Base-by-base conservation (phyloP, 1,284 basidiomycete species). In the Psilocybe mexicana region DNA sequence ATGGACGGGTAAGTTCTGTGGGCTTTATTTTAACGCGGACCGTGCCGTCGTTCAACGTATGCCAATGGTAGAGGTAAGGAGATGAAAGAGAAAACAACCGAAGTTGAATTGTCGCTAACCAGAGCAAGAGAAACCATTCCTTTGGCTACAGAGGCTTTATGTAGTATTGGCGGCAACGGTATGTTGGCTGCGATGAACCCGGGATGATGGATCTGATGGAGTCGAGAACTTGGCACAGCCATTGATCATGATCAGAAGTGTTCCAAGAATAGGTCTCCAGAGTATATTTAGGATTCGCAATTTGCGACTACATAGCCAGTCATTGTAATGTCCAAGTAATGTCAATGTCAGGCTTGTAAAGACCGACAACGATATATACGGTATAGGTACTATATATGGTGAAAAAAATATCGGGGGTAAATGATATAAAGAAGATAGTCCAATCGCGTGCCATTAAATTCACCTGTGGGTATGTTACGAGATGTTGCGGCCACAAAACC, bases 21-120 rank as follows among this genome's bases (percentile, higher is more conserved):
- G 35, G 45, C 43, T 52, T 28, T 12, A 12, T 40, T 18, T 38
- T n/a, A 57, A 52, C 40, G 55, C 53, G 53, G 61, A 55, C 59
- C 63, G 54, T 57, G 59, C 61, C 61, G 63, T 60, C 55, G 61
- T 58, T 52, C 51, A 55, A 54, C 25, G 18, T 18, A 18, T 18
- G 25, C 50, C 47, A 45, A 33, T 26, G 26, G 36, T 26, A 45
- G 48, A 49, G 46, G 30, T 48, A 28, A 30, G 43, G 54, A 50
- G 43, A 38, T 53, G 36, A 50, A 12, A 35, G 38, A 43, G 25
- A n/a, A 33, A 25, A 54, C 45, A 53, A 60, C 49, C 55, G 42
- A 60, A 50, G 57, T 55, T 54, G 52, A 23, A 24, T 26, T 45
- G 57, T 58, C 57, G 60, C 55, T 59, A 55, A 56, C 61, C 57